These are phyloP conservation scores for Aquanectria penicillioides DNA, from an alignment of 2,329 filamentous ascomycete genomes.

Conservation along the genomic window DNA sequence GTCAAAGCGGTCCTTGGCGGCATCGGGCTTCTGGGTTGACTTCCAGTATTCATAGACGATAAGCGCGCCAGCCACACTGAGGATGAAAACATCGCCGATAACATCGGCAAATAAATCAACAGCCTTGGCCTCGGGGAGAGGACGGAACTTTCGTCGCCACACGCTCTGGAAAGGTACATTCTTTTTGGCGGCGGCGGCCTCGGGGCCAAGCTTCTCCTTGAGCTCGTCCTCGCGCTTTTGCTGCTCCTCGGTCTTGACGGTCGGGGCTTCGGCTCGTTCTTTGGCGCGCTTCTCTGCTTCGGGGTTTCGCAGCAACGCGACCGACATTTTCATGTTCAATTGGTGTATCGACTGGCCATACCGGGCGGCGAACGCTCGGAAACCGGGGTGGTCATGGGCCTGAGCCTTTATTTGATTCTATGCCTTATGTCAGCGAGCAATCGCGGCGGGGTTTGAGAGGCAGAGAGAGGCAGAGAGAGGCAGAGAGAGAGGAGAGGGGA, in stretches of 20 bases:
- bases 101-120: slow-evolving; percentile 75
- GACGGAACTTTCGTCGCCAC: slow-evolving; percentile 70
- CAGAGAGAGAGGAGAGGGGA: background rate
- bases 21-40: slow-evolving; percentile 68
- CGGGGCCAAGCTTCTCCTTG: slow-evolving; percentile 49
- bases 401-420: slow-evolving; percentile 74
- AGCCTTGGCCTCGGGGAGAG: slow-evolving; percentile 72
- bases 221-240: slow-evolving; percentile 62
- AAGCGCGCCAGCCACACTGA: slow-evolving; percentile 65
- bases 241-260: slow-evolving; percentile 73
- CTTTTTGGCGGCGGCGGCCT: slow-evolving; percentile 33
- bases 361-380: slow-evolving; percentile 68
- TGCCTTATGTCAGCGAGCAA: too few relatives aligned
- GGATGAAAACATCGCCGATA: slow-evolving; percentile 70
- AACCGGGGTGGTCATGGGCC: slow-evolving; percentile 71
- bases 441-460: too few relatives aligned
- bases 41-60: slow-evolving; percentile 72
- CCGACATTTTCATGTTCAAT: slow-evolving; percentile 72
- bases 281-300: slow-evolving; percentile 67
- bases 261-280: slow-evolving; percentile 71
- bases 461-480: background rate
- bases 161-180: slow-evolving; percentile 58
- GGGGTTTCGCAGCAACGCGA: slow-evolving; percentile 66
- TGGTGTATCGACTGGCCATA: slow-evolving; percentile 74
- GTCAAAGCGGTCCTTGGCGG: slow-evolving; percentile 63